These are phyloP conservation scores for Lachancea lanzarotensis DNA, from an alignment of 805 yeast genomes.

Conservation along the genomic window DNA sequence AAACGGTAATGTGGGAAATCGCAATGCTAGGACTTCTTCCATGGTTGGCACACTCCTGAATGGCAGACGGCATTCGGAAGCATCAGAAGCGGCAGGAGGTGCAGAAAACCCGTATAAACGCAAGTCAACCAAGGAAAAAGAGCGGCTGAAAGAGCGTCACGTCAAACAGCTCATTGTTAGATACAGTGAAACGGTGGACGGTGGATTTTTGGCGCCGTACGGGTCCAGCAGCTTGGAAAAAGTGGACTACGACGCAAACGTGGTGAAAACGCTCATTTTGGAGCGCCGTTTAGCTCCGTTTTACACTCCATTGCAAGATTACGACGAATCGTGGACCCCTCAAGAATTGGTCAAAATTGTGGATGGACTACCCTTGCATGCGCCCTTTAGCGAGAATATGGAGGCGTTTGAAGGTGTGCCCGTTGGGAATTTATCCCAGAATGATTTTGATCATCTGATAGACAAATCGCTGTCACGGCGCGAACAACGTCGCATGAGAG, in stretches of 20 bases:
- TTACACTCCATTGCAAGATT: slow-evolving; percentile 82
- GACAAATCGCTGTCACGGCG: slow-evolving; percentile 25
- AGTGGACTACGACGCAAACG: slow-evolving; percentile 62
- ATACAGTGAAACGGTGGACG: slow-evolving; percentile 74
- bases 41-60: slow-evolving; percentile 23
- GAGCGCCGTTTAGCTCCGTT: slow-evolving; percentile 80
- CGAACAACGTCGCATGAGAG: slow-evolving; percentile 27
- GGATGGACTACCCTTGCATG: slow-evolving; percentile 50
- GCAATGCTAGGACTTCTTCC: slow-evolving; percentile 24
- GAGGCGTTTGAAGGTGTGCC: slow-evolving; percentile 33
- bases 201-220: slow-evolving; percentile 87
- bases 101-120: slow-evolving; percentile 23
- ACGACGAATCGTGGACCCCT: slow-evolving; percentile 63
- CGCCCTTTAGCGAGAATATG: slow-evolving; percentile 36
- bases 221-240: slow-evolving; percentile 75
- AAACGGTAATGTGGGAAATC: neutral
- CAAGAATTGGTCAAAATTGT: slow-evolving; percentile 53
- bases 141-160: slow-evolving; percentile 45
- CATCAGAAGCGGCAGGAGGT: slow-evolving; percentile 8
- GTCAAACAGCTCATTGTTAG: slow-evolving; percentile 52
- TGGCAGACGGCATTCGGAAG: slow-evolving; percentile 22
- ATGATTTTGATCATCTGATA: slow-evolving; percentile 27
- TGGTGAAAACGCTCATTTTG: slow-evolving; percentile 66
- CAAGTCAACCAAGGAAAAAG: slow-evolving; percentile 49
- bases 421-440: slow-evolving; percentile 22